These are phyloP conservation scores for Colletotrichum sp. DNA, from an alignment of 2,329 filamentous ascomycete species.

Conservation along the genomic window DNA sequence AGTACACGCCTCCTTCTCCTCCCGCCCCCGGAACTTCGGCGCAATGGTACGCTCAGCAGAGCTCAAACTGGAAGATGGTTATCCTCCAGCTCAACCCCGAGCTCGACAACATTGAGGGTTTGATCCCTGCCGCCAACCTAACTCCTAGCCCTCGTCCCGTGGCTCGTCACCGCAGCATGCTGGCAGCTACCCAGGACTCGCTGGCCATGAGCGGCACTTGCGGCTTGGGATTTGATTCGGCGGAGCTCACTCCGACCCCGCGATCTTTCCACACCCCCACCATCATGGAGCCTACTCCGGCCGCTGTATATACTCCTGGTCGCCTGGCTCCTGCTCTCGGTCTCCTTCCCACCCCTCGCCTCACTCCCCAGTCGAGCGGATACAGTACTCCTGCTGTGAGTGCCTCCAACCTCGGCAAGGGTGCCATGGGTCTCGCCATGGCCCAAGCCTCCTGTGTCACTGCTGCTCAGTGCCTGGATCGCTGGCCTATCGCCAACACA, in stretches of 20 bases:
- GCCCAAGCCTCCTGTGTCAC: slow-evolving; percentile 54
- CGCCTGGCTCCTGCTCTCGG: slow-evolving; percentile 58
- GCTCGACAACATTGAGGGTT: slow-evolving; percentile 62
- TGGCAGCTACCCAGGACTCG: slow-evolving; percentile 46
- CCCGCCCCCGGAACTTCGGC: slow-evolving; percentile 55
- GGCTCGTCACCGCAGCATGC: slow-evolving; percentile 46
- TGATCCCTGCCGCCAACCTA: slow-evolving; percentile 43
- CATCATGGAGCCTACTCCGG: slow-evolving; percentile 55
- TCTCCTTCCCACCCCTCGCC: slow-evolving; percentile 62
- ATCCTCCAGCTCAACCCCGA: slow-evolving; percentile 62
- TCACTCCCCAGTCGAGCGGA: slow-evolving; percentile 61
- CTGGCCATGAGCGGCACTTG: slow-evolving; percentile 16
- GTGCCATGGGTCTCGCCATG: slow-evolving; percentile 67
- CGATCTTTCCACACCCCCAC: slow-evolving; percentile 45
- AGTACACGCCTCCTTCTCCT: slow-evolving; percentile 74
- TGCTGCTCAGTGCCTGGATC: slow-evolving; percentile 56
- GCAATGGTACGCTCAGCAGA: slow-evolving; percentile 50
- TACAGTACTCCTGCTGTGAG: slow-evolving; percentile 66
- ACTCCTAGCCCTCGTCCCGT: slow-evolving; percentile 38
- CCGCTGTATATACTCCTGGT: slow-evolving; percentile 47
- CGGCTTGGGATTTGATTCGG: slow-evolving; percentile 39
- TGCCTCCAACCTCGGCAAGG: slow-evolving; percentile 54
- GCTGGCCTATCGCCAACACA: slow-evolving; percentile 52
- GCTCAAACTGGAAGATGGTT: slow-evolving; percentile 62
- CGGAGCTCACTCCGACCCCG: slow-evolving; percentile 46